Evolutionary conservation across 345 rosid genomes (phyloP), one percentile per base, ranked within the genome.

Genomic region (Carallia brachiata): DNA sequence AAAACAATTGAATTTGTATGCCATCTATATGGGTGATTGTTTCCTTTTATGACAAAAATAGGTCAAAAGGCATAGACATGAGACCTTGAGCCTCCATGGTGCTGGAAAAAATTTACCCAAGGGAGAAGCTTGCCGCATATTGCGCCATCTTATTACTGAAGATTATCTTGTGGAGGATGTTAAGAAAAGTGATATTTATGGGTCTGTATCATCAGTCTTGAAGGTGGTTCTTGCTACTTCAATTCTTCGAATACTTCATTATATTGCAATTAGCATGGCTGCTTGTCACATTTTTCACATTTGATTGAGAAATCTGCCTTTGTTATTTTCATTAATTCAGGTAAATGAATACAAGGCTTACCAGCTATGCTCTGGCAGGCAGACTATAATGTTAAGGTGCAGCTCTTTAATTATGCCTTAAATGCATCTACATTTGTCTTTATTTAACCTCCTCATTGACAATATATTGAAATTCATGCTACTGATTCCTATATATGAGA

Each of bases 111-210:
- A 84, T 60, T 69, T 92, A 63, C 75, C 84, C 36, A 95, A 89
- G 82, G 82, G 83, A 73, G 99, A 95, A 87, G 97, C 96, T 52
- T 92, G 92, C 52, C 89, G 97, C 44, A 63, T 95, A 76, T 61
- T 95, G 72, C 93, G 89, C 6, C 89, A 91, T 81, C 96, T 95
- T 68, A 97, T 95, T 50, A 86, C 84, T 10, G 92, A 90, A 61
- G 97, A 90, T 69, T 81, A 83, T 71, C 97, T 95, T 70, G 76
- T 76, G 67, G 99, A 92, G 84, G 99, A 92, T 23, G 94, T 95
- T 63, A 88, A 90, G 87, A 95, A 95, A 88, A 95, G 97, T 80
- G 99, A 95, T 69, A 31, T 87, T 78, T 92, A 90, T 73, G 97
- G 99, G 74, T 80, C 94, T 77, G 91, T 95, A 48, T 95, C 99